phyloP scores from a whole-genome alignment of 2,329 filamentous ascomycete species.

The Geoglossum cookeanum region DNA sequence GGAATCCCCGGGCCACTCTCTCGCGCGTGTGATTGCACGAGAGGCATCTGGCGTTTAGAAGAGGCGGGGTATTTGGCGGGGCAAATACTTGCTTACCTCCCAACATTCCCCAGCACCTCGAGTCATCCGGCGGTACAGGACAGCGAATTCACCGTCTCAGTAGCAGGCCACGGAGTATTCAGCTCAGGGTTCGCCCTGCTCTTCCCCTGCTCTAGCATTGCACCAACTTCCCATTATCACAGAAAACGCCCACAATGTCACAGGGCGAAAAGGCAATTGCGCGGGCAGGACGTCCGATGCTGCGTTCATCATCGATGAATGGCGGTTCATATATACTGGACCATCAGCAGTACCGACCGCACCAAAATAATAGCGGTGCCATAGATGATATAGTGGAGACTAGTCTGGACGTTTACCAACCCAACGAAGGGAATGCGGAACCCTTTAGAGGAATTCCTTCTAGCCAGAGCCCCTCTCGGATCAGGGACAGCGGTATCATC shows the following conservation, averaged over 20 bases:
- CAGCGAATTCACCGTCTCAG: no score
- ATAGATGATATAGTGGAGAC: background rate
- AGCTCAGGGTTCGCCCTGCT: background rate
- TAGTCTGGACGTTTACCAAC: background rate
- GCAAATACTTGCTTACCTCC: background rate
- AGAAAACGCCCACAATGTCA: background rate
- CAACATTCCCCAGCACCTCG: background rate
- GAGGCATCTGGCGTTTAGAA: background rate
- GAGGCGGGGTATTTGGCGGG: background rate
- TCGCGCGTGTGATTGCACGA: background rate
- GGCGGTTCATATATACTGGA: constrained; percentile 27
- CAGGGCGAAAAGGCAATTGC: constrained; percentile 14
- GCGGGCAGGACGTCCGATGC: constrained; percentile 21
- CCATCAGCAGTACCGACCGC: constrained; percentile 28
- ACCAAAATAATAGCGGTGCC: background rate
- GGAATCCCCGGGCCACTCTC: background rate
- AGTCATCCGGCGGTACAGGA: no score
- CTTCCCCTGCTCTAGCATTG: background rate
- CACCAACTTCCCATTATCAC: background rate
- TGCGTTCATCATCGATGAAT: constrained; percentile 23
- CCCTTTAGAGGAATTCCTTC: constrained; percentile 15
- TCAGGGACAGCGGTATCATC: constrained; percentile 26
- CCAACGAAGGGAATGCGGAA: background rate
- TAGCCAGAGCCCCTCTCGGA: constrained; percentile 19
- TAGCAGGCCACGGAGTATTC: no score